Evolutionary conservation across 192 early-diverging fungal genomes (phyloP).

Genomic region (Backusella australiensis): DNA sequence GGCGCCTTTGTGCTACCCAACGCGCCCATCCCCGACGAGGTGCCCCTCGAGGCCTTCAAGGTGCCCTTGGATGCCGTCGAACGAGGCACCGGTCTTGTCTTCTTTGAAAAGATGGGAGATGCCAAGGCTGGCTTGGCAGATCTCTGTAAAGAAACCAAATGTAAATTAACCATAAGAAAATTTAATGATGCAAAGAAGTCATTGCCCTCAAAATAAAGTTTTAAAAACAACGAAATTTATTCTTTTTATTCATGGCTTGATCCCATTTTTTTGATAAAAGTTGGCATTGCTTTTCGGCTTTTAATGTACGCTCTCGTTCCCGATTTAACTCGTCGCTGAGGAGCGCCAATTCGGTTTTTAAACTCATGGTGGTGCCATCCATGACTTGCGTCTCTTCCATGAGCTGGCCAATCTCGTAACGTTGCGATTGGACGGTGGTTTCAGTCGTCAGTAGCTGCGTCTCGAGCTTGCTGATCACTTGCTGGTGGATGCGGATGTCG

Average conservation of each 20-base stretch:
- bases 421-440: slow-evolving; percentile 18
- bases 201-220: slow-evolving; percentile 22
- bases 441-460: slow-evolving; percentile 41
- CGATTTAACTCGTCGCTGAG: slow-evolving; percentile 12
- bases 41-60: slow-evolving; percentile 64
- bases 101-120: slow-evolving; percentile 61
- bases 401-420: slow-evolving; percentile 20
- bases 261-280: slow-evolving; percentile 41
- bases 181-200: slow-evolving; percentile 45
- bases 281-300: slow-evolving; percentile 36
- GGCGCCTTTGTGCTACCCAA: slow-evolving; percentile 89
- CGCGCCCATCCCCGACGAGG: slow-evolving; percentile 58
- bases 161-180: slow-evolving; percentile 34
- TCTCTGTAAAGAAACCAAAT: slow-evolving; percentile 48
- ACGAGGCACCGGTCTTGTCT: slow-evolving; percentile 63
- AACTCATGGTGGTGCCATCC: neutral
- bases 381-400: neutral
- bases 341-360: neutral
- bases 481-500: slow-evolving; percentile 22
- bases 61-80: slow-evolving; percentile 76
- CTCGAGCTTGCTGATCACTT: slow-evolving; percentile 37
- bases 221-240: slow-evolving; percentile 54
- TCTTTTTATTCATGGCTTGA: slow-evolving; percentile 39
- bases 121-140: slow-evolving; percentile 37
- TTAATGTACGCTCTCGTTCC: slow-evolving; percentile 38